Evolutionary conservation across 495 filamentous ascomycete genomes (phyloP), one percentile per base, ranked within the genome.

Genomic region (Pseudotulostoma volvatum): DNA sequence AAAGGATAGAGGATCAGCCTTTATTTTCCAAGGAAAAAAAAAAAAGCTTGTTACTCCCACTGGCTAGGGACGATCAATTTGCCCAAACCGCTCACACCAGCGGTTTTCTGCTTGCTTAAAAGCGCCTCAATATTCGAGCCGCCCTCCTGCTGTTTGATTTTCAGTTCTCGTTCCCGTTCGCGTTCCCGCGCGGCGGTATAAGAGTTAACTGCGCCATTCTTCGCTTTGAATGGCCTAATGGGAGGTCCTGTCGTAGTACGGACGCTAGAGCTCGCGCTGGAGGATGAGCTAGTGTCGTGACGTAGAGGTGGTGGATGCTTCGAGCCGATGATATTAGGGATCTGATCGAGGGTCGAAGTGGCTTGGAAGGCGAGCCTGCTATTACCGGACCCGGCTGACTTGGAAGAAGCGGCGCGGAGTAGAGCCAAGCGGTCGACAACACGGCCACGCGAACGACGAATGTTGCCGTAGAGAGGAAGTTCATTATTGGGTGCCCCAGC

Each of bases 361-460:
- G 63, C 50, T 17, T 70, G 55, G 60, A 88, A 88, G 3, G 82
- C 81, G 33, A 80, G 55, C 19, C 72, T 66, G 23, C 63, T 51
- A 18, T 57, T 57, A 21, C 46, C 45, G 17, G 52, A 49, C 1
- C 62, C 57, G 31, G 68, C 54, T 9, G 70, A 63, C 44, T 69
- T 55, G 41, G 70, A 68, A 3, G 73, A 77, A 21, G 67, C 60
- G 46, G 68, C 66, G 36, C 82, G 79, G 46, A 84, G 79, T 25
- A 92, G 67, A 34, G 74, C 71, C 34, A 93, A 75, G 41, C 88
- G 84, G 59, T 96, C 84, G 38, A 96, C 73, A 40, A 87, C 68
- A 16, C 61, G 52, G 11, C 62, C 54, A 2, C 60, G 55, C 2
- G 67, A 72, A 40, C 73, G 69, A 32, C 69, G 68, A 9, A 61